phyloP scores from a whole-genome alignment of 2,329 filamentous ascomycete genomes.

The Colletotrichum limetticola region DNA sequence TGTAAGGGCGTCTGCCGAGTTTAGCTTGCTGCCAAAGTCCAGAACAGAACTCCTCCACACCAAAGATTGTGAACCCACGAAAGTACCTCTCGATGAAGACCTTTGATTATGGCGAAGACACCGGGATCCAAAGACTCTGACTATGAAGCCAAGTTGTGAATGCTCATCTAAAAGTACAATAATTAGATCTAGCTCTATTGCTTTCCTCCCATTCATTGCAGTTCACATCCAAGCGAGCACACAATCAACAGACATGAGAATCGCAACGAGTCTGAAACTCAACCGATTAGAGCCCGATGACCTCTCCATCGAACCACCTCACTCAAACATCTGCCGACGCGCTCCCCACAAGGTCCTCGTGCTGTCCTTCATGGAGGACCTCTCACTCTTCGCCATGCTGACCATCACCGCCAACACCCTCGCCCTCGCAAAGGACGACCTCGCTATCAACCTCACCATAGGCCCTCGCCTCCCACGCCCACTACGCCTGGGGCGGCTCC shows the following conservation, averaged over 20 bases:
- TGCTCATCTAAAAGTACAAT: neutral
- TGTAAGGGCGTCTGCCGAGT: neutral
- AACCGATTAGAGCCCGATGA: neutral
- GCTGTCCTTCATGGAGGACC: neutral
- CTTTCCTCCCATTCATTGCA: neutral
- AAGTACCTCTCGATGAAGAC: neutral
- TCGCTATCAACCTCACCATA: slow-evolving; percentile 31
- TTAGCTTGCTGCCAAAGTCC: neutral
- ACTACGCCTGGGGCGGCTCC: slow-evolving; percentile 40
- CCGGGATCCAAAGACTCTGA: neutral
- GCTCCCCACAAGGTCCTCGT: neutral
- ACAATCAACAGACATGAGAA: neutral
- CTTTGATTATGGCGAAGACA: neutral
- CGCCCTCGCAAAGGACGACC: slow-evolving; percentile 36
- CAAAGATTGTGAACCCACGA: neutral
- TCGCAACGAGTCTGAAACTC: neutral
- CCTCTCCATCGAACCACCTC: neutral
- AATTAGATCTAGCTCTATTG: neutral
- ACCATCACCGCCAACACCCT: neutral
- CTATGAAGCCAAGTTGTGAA: neutral
- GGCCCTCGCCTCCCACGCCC: slow-evolving; percentile 45
- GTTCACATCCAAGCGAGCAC: neutral
- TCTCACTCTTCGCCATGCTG: neutral
- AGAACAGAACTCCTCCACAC: neutral
- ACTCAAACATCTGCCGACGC: neutral